Base-by-base conservation (phyloP, 306 rosid species). In the Adenanthera pavonina region DNA sequence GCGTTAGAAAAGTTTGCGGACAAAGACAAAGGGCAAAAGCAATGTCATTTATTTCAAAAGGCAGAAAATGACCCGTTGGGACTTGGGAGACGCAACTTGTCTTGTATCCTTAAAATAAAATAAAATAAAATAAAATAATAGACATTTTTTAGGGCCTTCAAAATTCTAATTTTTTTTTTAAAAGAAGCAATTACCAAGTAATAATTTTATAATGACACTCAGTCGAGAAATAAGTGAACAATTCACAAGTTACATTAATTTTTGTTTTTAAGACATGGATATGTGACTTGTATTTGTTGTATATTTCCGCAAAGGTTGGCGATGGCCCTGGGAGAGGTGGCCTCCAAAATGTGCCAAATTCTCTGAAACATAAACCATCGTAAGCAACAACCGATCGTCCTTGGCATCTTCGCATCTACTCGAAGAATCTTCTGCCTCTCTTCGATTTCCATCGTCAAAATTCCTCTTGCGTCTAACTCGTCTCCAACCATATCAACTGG, bases 361-460 rank as follows among this genome's bases (percentile, higher is more conserved):
- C 25, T 14, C n/a, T 0, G 20, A 11, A 62, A 14, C 13, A 52
- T 4, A 9, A 5, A 20, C 5, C 20, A 20, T 74, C 36, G 49
- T 2, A 19, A 68, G n/a, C 8, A 3, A 40, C 52, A 33, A 0
- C 36, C 1, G 35, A 66, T 47, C 16, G n/a, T 54, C 9, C 53
- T 15, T 19, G 88, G 85, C 81, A 85, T 81, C 83, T 66, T 54
- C 52, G 77, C 72, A 85, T 85, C 69, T 56, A 20, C 8, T 47
- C 6, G 5, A 47, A 72, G 88, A 77, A 72, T 81, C 85, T 74
- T 74, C 78, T 38, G 36, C n/a, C 51, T 16, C 30, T 25, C 75
- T 80, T 84, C 74, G 5, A 0, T 41, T 12, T 71, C 36, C 57
- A 20, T 35, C 74, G 73, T 74, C 78, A 57, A 79, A n/a, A 78